A percentile compares a stretch with the other conserved stretches of the same genome.
phyloP scores from a whole-genome alignment of 2,329 filamentous ascomycete genomes.

The Fusarium mundagurra region DNA sequence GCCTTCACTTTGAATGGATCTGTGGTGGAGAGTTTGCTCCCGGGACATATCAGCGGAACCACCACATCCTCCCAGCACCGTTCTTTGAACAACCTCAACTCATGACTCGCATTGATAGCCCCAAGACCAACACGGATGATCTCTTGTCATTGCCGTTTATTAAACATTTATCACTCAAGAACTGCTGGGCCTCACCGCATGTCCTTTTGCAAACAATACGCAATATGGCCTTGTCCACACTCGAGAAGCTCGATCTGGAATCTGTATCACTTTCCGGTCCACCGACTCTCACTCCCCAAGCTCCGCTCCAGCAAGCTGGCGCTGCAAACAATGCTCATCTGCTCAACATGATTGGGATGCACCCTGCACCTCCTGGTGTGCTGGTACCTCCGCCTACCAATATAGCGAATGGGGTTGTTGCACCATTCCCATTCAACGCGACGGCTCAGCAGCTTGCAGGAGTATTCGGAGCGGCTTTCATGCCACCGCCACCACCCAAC shows the following conservation, averaged over 20 bases:
- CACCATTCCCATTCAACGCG: background rate
- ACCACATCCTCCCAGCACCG: slow-evolving; percentile 70
- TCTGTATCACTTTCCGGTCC: slow-evolving; percentile 71
- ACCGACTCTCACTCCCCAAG: slow-evolving; percentile 43
- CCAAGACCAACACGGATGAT: slow-evolving; percentile 46
- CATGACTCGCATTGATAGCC: slow-evolving; percentile 46
- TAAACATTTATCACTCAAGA: slow-evolving; percentile 69
- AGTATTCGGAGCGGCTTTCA: background rate
- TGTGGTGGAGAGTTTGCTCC: slow-evolving; percentile 74
- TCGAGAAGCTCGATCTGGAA: slow-evolving; percentile 67
- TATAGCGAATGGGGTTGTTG: background rate
- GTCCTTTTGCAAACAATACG: slow-evolving; percentile 63
- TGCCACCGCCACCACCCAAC: background rate
- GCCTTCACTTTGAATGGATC: slow-evolving; percentile 72
- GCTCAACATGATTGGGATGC: slow-evolving; percentile 30
- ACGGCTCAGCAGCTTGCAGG: slow-evolving; percentile 4
- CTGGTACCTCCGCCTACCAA: background rate
- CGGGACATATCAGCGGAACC: slow-evolving; percentile 69
- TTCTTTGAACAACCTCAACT: slow-evolving; percentile 50
- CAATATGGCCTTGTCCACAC: slow-evolving; percentile 55
- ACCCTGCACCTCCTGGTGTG: background rate
- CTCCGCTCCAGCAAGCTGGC: slow-evolving; percentile 37
- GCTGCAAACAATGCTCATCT: slow-evolving; percentile 18
- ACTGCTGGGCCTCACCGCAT: slow-evolving; percentile 74
- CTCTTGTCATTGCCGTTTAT: slow-evolving; percentile 66